Percentiles rank a stretch among this genome's conserved stretches.
Conservation (phyloP, 257 asterid species). For the Oldenlandia corymbosa region DNA sequence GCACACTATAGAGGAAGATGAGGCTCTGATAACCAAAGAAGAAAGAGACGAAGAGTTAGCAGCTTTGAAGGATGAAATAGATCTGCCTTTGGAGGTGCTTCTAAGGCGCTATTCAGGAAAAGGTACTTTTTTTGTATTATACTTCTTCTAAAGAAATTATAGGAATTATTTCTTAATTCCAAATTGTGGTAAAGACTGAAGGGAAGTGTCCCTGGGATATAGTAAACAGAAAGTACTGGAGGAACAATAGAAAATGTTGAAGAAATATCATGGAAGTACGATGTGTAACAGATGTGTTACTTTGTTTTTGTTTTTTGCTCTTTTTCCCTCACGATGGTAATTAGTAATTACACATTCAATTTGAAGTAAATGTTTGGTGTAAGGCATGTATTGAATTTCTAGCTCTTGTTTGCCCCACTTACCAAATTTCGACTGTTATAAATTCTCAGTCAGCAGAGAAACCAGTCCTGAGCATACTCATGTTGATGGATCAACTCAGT, state of each 20-base stretch:
- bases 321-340: too few species aligned
- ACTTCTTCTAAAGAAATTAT: not conserved
- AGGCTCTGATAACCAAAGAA: slow-evolving; percentile 82
- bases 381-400: not conserved
- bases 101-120: slow-evolving; percentile 65
- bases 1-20: slow-evolving; percentile 93
- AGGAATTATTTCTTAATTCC: not conserved
- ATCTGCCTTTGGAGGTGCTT: slow-evolving; percentile 80
- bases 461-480: slow-evolving; percentile 33
- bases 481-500: slow-evolving; percentile 20
- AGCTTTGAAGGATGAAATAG: slow-evolving; percentile 75
- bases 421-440: slow-evolving; percentile 24
- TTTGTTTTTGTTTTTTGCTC: not conserved
- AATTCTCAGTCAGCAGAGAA: slow-evolving; percentile 56
- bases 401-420: not conserved
- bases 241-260: too few species aligned
- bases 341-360: not conserved
- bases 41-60: slow-evolving; percentile 93
- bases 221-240: too few species aligned
- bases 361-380: not conserved
- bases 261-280: too few species aligned
- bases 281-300: too few species aligned
- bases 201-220: too few species aligned
- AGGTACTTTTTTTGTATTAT: slow-evolving; percentile 41
- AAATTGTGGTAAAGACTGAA: not conserved